Evolutionary conservation across 805 yeast genomes (phyloP).

Genomic region (Metschnikowia cerradonensis): DNA sequence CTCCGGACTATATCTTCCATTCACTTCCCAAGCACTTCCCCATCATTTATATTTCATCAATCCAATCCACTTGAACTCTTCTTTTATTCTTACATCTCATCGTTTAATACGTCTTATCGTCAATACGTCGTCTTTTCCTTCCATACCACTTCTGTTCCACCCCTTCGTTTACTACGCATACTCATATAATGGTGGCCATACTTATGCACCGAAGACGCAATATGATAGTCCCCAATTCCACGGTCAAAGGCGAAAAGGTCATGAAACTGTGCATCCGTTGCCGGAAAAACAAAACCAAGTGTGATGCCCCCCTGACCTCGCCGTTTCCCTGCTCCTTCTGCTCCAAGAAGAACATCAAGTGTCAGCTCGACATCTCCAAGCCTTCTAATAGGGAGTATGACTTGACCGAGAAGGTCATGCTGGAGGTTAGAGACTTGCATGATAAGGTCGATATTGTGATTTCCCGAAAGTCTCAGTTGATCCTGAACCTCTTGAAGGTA

Average conservation of each 20-base stretch:
- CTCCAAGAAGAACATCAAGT: constrained; percentile 44
- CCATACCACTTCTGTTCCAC: not conserved
- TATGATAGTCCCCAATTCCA: constrained; percentile 10
- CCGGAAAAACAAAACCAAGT: constrained; percentile 61
- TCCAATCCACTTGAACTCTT: not conserved
- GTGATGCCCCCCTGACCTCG: constrained; percentile 50
- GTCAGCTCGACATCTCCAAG: constrained; percentile 50
- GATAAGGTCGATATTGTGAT: constrained; percentile 12
- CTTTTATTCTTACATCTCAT: too few species aligned
- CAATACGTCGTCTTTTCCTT: not conserved
- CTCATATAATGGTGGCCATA: constrained; percentile 13
- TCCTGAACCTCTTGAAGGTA: constrained; percentile 5
- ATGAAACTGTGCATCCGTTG: constrained; percentile 59
- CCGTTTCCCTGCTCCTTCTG: constrained; percentile 61
- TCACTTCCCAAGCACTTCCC: not conserved
- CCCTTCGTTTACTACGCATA: not conserved
- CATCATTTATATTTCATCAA: not conserved
- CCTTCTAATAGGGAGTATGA: constrained; percentile 16
- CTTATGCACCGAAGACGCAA: constrained; percentile 16
- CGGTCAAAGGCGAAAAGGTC: constrained; percentile 16
- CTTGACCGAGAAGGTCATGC: constrained; percentile 10
- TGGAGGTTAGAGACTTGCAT: constrained; percentile 15
- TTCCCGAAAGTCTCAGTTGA: constrained; percentile 10
- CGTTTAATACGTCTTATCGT: too few species aligned
- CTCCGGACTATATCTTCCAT: not conserved